Percentiles rank a stretch among this genome's conserved stretches.
These are phyloP conservation scores for Globisporangium recalcitrans DNA, from an alignment of 352 stramenopile genomes.

Conservation along the genomic window DNA sequence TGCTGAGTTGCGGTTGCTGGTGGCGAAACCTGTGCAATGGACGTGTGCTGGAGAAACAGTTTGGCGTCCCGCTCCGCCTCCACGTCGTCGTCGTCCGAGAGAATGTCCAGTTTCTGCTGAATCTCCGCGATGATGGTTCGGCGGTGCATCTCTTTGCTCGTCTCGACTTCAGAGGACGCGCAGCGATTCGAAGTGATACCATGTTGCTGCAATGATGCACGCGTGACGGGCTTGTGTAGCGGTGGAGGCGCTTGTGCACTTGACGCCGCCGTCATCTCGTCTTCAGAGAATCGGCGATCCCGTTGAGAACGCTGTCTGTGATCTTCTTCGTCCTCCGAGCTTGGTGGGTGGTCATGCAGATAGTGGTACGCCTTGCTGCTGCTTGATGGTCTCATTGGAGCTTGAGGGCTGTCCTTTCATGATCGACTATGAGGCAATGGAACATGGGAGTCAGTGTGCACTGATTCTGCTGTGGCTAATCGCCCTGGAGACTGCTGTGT, in stretches of 20 bases:
- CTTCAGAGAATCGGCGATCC: neutral
- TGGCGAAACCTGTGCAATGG: conserved; percentile 10
- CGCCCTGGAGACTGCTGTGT: neutral
- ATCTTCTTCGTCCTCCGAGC: too few species aligned
- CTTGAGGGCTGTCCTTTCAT: neutral
- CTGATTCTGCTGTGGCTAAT: neutral
- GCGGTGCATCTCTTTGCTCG: conserved; percentile 19
- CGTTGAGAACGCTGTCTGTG: neutral
- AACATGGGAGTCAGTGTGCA: neutral
- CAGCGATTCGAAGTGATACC: neutral
- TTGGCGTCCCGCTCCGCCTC: conserved; percentile 27
- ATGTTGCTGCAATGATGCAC: neutral
- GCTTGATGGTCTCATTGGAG: neutral
- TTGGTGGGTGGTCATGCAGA: too few species aligned
- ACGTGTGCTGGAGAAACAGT: conserved; percentile 40
- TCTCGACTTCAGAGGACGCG: neutral
- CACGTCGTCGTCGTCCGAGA: conserved; percentile 35
- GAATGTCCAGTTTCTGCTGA: conserved; percentile 36
- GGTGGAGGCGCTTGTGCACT: neutral
- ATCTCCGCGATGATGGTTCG: conserved; percentile 43
- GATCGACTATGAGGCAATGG: too few species aligned
- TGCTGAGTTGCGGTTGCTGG: neutral
- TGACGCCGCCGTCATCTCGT: neutral
- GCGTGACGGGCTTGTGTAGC: neutral
- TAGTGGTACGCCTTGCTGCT: neutral